phyloP scores from a whole-genome alignment of 1,284 basidiomycete genomes.

The Mrakiaceae sp. region DNA sequence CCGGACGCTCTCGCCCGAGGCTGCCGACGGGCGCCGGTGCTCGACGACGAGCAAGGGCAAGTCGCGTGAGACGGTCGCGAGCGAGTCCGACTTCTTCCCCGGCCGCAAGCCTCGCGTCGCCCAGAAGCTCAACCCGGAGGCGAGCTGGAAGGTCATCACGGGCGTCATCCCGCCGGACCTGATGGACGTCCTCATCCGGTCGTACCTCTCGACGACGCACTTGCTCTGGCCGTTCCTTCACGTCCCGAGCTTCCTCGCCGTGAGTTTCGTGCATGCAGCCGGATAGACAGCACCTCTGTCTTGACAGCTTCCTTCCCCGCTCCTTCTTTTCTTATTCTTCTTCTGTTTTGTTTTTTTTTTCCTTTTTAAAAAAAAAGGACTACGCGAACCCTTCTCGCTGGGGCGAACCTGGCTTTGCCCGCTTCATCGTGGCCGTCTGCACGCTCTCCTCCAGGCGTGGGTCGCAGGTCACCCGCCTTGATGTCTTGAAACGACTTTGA shows the following conservation, averaged over 20 bases:
- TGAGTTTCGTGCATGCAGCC: constrained; percentile 34
- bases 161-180: constrained; percentile 73
- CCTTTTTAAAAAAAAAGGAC: constrained; percentile 42
- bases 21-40: neutral
- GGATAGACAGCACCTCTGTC: no score
- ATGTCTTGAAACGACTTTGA: no score
- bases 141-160: constrained; percentile 59
- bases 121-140: constrained; percentile 56
- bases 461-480: neutral
- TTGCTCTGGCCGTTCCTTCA: constrained; percentile 82
- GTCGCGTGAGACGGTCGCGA: constrained; percentile 17
- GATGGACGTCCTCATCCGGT: constrained; percentile 57
- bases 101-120: constrained; percentile 58
- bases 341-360: no score
- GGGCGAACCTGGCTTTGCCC: constrained; percentile 82
- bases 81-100: constrained; percentile 35
- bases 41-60: neutral
- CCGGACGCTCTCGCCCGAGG: neutral
- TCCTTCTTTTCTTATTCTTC: no score
- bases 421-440: constrained; percentile 78
- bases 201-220: constrained; percentile 71
- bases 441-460: constrained; percentile 65
- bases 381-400: constrained; percentile 84
- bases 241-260: constrained; percentile 70
- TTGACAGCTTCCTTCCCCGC: no score